phyloP scores from a whole-genome alignment of 1,284 basidiomycete genomes.

The Pyrrhoderma lamaoense region DNA sequence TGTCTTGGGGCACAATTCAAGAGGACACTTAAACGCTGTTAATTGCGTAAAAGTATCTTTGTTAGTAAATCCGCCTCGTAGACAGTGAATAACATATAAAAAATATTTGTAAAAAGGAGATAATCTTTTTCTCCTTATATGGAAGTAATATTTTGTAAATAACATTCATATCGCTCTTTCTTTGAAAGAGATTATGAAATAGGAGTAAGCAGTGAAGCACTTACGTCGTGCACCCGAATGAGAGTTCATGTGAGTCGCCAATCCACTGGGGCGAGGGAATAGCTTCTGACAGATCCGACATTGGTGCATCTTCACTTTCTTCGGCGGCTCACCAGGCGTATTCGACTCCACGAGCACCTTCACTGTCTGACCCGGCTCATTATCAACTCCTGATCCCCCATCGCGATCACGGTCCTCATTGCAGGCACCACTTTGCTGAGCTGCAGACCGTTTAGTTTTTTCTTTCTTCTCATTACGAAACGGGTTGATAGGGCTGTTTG shows the following conservation, averaged over 20 bases:
- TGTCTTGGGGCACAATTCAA: conserved; percentile 40
- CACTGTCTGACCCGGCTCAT: conserved; percentile 12
- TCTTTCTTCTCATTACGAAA: not conserved
- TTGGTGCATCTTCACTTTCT: conserved; percentile 45
- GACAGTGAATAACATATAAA: too few relatives aligned
- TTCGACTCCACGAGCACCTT: conserved; percentile 13
- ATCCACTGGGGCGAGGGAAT: conserved; percentile 60
- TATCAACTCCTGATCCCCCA: not conserved
- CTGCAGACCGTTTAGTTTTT: not conserved
- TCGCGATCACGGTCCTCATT: too few relatives aligned
- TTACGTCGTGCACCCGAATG: conserved; percentile 61
- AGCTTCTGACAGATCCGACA: conserved; percentile 49
- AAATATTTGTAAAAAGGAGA: not conserved
- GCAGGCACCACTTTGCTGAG: too few relatives aligned
- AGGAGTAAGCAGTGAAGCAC: conserved; percentile 21
- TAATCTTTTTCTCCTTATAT: not conserved
- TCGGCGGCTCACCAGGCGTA: conserved; percentile 21
- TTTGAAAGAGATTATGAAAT: not conserved
- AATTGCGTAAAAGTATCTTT: not conserved
- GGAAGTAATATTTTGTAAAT: too few relatives aligned
- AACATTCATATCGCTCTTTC: not conserved
- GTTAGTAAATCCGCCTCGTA: too few relatives aligned
- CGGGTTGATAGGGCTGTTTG: not conserved
- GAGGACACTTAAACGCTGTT: conserved; percentile 45
- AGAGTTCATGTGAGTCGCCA: conserved; percentile 65